Evolutionary conservation across 768 basidiomycete species (phyloP), one percentile per base, ranked within the genome.

Genomic region (Tulasnella sp.): DNA sequence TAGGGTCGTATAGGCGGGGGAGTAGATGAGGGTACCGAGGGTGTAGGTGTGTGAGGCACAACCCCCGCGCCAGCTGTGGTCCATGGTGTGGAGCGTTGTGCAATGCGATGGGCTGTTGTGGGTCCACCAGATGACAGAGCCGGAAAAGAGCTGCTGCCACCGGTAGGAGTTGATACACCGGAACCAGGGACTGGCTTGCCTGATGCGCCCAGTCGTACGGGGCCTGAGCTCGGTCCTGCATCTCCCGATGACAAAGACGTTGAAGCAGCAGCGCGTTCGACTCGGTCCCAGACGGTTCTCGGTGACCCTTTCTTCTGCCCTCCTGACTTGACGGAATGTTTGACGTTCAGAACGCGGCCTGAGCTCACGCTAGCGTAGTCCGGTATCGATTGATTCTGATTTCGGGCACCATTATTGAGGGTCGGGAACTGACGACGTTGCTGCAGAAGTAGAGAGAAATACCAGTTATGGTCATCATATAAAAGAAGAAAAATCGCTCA

Each of bases 371-470:
- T 85, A 0, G 90, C 83, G 63, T 86, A 93, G 45, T 81, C 49
- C 68, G 2, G 79, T 69, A 2, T 76, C 74, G 27, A 4, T 30
- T 19, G 29, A 30, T 38, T 38, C 34, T 38, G 34, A 38, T 15
- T 38, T 38, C 34, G 34, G 15, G 3, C 45, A 27, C 25, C 45
- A 31, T 84, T 82, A 0, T 76, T 69, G 3, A 92, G 76, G 50
- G 90, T 84, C 0, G 92, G 91, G 73, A 92, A 91, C 64, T 91
- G 82, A 67, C 82, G 80, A 19, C 83, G 84, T 82, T 88, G 86
- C 87, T 92, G 62, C 3, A 51, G 7, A 48, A 5, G 15, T n/a
- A 22, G 25, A 7, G 8, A 7, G 24, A 29, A 27, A 52, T n/a
- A 21, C 12, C 34, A 34, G 29, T 27, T 27, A n/a, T 22, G 24